Evolutionary conservation across 2,329 filamentous ascomycete genomes (phyloP), one percentile per base, ranked within the genome.

Genomic region (Exophiala lecanii-corni): DNA sequence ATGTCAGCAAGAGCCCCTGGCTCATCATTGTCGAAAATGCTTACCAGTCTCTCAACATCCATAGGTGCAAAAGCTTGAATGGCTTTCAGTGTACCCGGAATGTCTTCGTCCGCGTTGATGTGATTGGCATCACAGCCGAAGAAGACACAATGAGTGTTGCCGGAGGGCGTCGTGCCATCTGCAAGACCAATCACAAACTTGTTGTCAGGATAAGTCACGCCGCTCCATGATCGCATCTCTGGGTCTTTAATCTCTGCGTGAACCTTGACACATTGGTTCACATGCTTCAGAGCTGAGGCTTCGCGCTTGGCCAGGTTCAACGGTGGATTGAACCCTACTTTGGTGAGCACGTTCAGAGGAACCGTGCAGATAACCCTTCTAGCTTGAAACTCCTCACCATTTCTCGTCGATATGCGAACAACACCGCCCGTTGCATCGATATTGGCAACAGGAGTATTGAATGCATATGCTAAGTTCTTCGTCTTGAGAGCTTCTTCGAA

Each of bases 121-220:
- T 71, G 67, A n/a, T 67, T 68, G 9, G 64, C 53, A 2, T 61
- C 50, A 0, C 63, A 64, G 1, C 71, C 70, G 38, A 75, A 74
- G 2, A 62, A 61, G 0, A 74, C 71, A 1, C 74, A 55, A 25
- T 74, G 71, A 0, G 70, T 72, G 28, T 73, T 72, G 0, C 71
- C 69, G 0, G 62, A 61, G 0, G 67, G 65, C 0, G 68, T 71
- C 0, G 59, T 63, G 0, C 72, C 71, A 41, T 74, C 71, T 0
- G 66, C 72, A 4, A 71, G 63, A 0, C 61, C 66, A 34, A 69
- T 73, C 3, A 62, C 59, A 0, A 74, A 59, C 12, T 63, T 61
- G 13, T 71, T 71, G 9, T 63, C 55, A 0, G 70, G 69, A 41
- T 69, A 72, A 9, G 62, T 63, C 2, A 72, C 61, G 2, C 66